Conservation (phyloP, 116 monocot species). For the Papilionanthe hybrid region DNA sequence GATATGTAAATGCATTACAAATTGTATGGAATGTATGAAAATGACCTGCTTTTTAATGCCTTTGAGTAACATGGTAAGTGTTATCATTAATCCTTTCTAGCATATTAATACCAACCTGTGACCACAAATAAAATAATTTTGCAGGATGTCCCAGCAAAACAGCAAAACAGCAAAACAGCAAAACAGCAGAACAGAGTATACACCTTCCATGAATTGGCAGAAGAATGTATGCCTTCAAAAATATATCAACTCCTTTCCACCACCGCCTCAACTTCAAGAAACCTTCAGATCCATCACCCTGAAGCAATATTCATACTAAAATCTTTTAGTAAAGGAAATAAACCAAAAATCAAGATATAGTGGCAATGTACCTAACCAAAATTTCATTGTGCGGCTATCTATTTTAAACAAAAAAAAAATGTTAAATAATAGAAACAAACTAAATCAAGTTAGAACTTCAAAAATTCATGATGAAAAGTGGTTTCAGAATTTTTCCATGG, state of each 20-base stretch:
- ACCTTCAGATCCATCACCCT: constrained; percentile 40
- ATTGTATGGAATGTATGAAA: neutral
- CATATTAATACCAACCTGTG: neutral
- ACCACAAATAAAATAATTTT: neutral
- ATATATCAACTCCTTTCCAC: constrained; percentile 89
- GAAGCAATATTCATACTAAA: neutral
- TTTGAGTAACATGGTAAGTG: neutral
- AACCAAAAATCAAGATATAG: neutral
- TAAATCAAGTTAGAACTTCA: neutral
- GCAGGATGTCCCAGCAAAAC: neutral
- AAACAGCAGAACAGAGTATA: neutral
- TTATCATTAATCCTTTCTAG: neutral
- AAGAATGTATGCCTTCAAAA: constrained; percentile 72
- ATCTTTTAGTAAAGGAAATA: neutral
- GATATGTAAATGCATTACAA: too few species aligned
- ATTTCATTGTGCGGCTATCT: neutral
- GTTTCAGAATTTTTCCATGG: neutral
- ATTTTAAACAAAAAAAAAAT: neutral
- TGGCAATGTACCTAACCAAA: neutral
- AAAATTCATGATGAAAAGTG: neutral
- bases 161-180: neutral
- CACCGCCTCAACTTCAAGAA: constrained; percentile 83
- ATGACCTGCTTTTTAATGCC: neutral
- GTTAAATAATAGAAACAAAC: neutral
- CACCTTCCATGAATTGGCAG: constrained; percentile 92